phyloP scores from a whole-genome alignment of 2,329 filamentous ascomycete genomes.

The Phyllosticta citriasiana region DNA sequence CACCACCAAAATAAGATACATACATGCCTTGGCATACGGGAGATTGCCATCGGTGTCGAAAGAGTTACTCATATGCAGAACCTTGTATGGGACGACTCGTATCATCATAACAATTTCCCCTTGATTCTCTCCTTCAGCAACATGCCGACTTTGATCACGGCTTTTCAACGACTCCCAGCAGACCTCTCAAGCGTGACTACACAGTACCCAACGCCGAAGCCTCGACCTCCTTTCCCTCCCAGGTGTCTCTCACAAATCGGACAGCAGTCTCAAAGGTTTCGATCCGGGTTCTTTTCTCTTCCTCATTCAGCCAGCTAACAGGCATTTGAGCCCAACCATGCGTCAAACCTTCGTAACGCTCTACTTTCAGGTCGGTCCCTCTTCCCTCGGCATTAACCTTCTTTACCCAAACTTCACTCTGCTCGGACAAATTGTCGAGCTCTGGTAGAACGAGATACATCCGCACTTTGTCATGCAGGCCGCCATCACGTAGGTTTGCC shows the following conservation, averaged over 20 bases:
- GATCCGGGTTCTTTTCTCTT: slow-evolving; percentile 27
- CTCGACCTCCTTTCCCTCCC: slow-evolving; percentile 16
- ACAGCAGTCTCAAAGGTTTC: slow-evolving; percentile 26
- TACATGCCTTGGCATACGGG: not conserved
- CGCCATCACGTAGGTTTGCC: slow-evolving; percentile 18
- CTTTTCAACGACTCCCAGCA: not conserved
- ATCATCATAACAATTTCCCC: too few species aligned
- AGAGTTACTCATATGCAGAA: too few species aligned
- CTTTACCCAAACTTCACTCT: slow-evolving; percentile 34
- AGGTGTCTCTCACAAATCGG: slow-evolving; percentile 28
- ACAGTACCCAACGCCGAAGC: not conserved
- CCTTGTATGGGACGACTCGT: too few species aligned
- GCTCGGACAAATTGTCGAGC: slow-evolving; percentile 31
- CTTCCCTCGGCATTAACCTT: slow-evolving; percentile 23
- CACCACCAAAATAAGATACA: too few species aligned
- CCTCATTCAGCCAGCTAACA: slow-evolving; percentile 26
- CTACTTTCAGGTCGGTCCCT: slow-evolving; percentile 19
- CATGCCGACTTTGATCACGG: too few species aligned
- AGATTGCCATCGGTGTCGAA: not conserved
- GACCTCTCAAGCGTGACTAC: not conserved
- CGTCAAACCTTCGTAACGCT: slow-evolving; percentile 22
- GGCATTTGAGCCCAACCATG: slow-evolving; percentile 34
- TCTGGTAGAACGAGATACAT: slow-evolving; percentile 34
- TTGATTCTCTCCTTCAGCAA: too few species aligned
- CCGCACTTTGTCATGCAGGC: slow-evolving; percentile 27